A percentile compares a stretch with the other conserved stretches of the same genome.
Conservation (phyloP, 129 eudicot genomes). For the Saposhnikovia divaricata region DNA sequence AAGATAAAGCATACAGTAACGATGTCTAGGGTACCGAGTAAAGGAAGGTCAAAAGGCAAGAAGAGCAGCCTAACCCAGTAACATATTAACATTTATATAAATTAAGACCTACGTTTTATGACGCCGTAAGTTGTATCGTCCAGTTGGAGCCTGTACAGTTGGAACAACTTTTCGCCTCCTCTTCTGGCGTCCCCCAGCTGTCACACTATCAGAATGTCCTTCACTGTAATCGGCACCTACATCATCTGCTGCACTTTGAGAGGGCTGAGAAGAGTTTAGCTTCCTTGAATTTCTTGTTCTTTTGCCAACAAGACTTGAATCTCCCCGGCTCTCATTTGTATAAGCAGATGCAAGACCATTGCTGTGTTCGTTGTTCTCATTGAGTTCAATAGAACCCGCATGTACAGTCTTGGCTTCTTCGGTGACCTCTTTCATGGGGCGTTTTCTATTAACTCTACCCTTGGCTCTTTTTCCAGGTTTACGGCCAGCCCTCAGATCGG, state of each 20-base stretch:
- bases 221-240: constrained; percentile 39
- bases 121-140: constrained; percentile 77
- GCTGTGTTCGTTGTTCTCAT: constrained; percentile 25
- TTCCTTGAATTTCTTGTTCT: constrained; percentile 40
- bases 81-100: not conserved
- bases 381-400: constrained; percentile 20
- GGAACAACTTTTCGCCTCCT: constrained; percentile 55
- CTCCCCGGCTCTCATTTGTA: constrained; percentile 47
- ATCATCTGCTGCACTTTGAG: constrained; percentile 43
- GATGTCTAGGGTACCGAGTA: not conserved
- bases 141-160: constrained; percentile 40
- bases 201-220: constrained; percentile 47
- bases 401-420: constrained; percentile 28
- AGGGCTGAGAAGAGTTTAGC: constrained; percentile 32
- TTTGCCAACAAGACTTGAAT: constrained; percentile 30
- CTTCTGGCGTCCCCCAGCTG: constrained; percentile 48
- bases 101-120: constrained; percentile 41
- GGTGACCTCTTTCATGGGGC: constrained; percentile 29
- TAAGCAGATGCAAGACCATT: constrained; percentile 41
- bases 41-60: not conserved
- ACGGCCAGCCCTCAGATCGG: constrained; percentile 33
- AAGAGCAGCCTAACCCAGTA: not conserved
- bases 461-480: constrained; percentile 38
- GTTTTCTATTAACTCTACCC: constrained; percentile 31
- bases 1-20: not conserved